Evolutionary conservation across 176 grass and related monocot species (phyloP).

Genomic region (Coix lacrymajobi): DNA sequence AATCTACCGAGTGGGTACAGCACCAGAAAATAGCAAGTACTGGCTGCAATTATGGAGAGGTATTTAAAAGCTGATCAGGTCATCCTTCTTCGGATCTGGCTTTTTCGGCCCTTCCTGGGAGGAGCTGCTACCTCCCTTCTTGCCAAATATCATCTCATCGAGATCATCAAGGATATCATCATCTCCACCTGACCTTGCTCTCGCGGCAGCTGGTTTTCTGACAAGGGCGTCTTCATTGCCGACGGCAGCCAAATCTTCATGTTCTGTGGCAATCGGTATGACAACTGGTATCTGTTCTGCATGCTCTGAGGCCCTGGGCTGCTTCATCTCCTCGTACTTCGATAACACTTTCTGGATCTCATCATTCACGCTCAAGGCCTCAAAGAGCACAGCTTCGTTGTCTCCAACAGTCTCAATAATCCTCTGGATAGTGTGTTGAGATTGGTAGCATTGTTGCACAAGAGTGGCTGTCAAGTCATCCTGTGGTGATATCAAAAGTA

Average conservation of each 20-base stretch:
- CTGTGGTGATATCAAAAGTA: slow-evolving; percentile 34
- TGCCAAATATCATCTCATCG: slow-evolving; percentile 95
- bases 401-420: slow-evolving; percentile 78
- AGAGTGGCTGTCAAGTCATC: slow-evolving; percentile 88
- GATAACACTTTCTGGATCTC: slow-evolving; percentile 81
- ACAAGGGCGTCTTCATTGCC: slow-evolving; percentile 68
- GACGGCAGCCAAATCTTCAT: slow-evolving; percentile 54
- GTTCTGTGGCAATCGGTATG: slow-evolving; percentile 75
- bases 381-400: slow-evolving; percentile 82
- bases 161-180: slow-evolving; percentile 90
- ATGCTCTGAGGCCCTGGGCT: slow-evolving; percentile 31
- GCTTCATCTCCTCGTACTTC: slow-evolving; percentile 78
- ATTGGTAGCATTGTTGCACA: slow-evolving; percentile 83
- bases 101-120: slow-evolving; percentile 48
- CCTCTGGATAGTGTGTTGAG: slow-evolving; percentile 82
- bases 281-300: slow-evolving; percentile 61
- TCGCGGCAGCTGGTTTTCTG: slow-evolving; percentile 60
- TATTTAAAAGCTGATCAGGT: slow-evolving; percentile 82
- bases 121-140: slow-evolving; percentile 65
- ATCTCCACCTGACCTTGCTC: slow-evolving; percentile 61
- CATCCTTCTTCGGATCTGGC: slow-evolving; percentile 59
- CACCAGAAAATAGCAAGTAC: slow-evolving; percentile 26
- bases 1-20: slow-evolving; percentile 33
- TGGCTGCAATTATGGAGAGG: neutral
- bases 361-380: slow-evolving; percentile 94